Evolutionary conservation across 495 filamentous ascomycete genomes (phyloP).

Genomic region (Staphylotrichum longicolle): DNA sequence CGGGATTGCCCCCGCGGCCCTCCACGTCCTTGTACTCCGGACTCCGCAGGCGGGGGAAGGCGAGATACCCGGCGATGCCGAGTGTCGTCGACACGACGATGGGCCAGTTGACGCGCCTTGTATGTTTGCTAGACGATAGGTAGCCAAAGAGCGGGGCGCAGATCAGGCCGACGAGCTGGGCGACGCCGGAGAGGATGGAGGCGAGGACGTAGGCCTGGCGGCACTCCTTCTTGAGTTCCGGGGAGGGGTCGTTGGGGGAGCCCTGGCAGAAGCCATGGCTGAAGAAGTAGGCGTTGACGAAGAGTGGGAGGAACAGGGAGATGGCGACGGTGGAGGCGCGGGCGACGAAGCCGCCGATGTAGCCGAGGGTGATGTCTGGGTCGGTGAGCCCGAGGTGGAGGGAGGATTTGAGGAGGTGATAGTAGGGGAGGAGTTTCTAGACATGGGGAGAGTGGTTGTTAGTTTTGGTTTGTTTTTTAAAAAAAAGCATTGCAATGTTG

Average conservation of each 20-base stretch:
- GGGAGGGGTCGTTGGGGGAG: constrained; percentile 54
- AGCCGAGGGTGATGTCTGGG: constrained; percentile 76
- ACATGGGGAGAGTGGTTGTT: not conserved
- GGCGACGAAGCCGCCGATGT: constrained; percentile 92
- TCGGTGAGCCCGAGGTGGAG: constrained; percentile 72
- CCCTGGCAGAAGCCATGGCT: constrained; percentile 72
- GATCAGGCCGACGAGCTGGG: constrained; percentile 80
- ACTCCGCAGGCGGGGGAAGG: constrained; percentile 65
- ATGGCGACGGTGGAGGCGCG: constrained; percentile 95
- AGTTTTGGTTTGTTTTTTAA: too few species aligned
- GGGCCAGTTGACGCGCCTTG: constrained; percentile 64
- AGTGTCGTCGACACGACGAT: constrained; percentile 66
- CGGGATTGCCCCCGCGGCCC: constrained; percentile 57
- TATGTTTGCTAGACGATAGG: constrained; percentile 54
- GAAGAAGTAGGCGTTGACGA: constrained; percentile 85
- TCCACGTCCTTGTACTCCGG: constrained; percentile 63
- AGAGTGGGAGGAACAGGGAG: constrained; percentile 89
- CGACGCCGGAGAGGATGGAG: constrained; percentile 79
- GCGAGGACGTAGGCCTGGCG: constrained; percentile 80
- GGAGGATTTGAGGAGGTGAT: constrained; percentile 48
- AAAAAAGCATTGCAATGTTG: too few species aligned
- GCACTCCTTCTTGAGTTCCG: constrained; percentile 77
- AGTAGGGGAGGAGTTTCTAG: constrained; percentile 40
- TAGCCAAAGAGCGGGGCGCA: constrained; percentile 86
- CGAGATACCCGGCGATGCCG: constrained; percentile 72